phyloP scores from a whole-genome alignment of 306 rosid genomes.

The Phaseolus lunatus region DNA sequence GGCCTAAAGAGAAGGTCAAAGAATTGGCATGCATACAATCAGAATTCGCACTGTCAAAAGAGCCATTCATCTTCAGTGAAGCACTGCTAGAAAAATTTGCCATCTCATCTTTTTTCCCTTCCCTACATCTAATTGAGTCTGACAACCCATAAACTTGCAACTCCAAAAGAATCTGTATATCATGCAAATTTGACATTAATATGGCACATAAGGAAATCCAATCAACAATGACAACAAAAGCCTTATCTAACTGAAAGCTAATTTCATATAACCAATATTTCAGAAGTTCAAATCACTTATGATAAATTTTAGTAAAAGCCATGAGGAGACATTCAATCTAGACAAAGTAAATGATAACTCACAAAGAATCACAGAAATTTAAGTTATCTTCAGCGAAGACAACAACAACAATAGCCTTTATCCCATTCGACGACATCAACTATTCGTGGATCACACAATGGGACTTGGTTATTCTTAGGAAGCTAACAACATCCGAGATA shows the following conservation, averaged over 20 bases:
- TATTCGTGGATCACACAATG: background rate
- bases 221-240: background rate
- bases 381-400: background rate
- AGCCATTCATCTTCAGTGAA: conserved; percentile 71
- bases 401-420: background rate
- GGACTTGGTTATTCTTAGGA: background rate
- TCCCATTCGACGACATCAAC: background rate
- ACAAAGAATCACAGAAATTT: conserved; percentile 24
- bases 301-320: conserved; percentile 16
- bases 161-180: conserved; percentile 77
- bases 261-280: conserved; percentile 24
- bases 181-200: conserved; percentile 43
- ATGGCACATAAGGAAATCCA: conserved; percentile 30
- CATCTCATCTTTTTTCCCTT: conserved; percentile 76
- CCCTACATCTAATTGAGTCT: conserved; percentile 79
- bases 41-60: conserved; percentile 57
- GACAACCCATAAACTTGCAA: conserved; percentile 97
- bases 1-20: conserved; percentile 62
- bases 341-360: conserved; percentile 15
- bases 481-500: background rate
- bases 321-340: conserved; percentile 7
- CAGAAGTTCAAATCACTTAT: conserved; percentile 28
- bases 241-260: background rate
- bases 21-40: conserved; percentile 56
- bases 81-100: conserved; percentile 56